Evolutionary conservation across 257 asterid genomes (phyloP), one percentile per base, ranked within the genome.

Genomic region (Penstemon davidsonii): DNA sequence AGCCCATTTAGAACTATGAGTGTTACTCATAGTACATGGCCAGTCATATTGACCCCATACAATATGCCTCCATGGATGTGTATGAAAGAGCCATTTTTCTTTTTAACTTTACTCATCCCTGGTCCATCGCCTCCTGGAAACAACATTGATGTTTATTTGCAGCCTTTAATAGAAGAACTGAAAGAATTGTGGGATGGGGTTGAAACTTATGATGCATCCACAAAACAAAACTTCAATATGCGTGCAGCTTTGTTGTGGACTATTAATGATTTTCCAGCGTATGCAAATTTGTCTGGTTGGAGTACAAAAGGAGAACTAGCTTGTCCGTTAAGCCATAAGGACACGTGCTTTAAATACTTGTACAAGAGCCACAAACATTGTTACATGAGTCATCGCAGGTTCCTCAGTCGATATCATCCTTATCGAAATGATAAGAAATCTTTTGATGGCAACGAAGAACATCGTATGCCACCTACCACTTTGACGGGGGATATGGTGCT

Each of bases 251-350:
- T 66, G 3, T 56, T 66, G 13, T 37, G 60, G 72, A 73, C 55
- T 4, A 62, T 74, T 11, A 68, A 39, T 45, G 71, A 74, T 9
- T 61, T 65, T 67, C 74, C 74, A 11, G 50, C 58, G 9, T 37
- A 36, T n/a, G 67, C 59, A 9, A 36, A 47, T 38, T 42, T 66
- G 8, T 74, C 50, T 43, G 37, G 74, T 11, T 67, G 69, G 60
- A 66, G 69, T 15, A 46, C 38, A 5, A 42, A 55, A 12, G 70
- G 66, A 3, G 3, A 62, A 25, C 13, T 59, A n/a, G 64, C 57
- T 2, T 60, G 68, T 33, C 68, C 73, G 4, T 38, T 46, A 49
- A 58, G 73, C 49, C 54, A 64, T 52, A 36, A 37, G 25, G 67
- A 44, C 4, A 13, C 67, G 2, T 55, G 39, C 11, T 41, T 41